A percentile compares a stretch with the other conserved stretches of the same genome.
Conservation (phyloP, 2,329 filamentous ascomycete genomes). For the Apiospora marii region DNA sequence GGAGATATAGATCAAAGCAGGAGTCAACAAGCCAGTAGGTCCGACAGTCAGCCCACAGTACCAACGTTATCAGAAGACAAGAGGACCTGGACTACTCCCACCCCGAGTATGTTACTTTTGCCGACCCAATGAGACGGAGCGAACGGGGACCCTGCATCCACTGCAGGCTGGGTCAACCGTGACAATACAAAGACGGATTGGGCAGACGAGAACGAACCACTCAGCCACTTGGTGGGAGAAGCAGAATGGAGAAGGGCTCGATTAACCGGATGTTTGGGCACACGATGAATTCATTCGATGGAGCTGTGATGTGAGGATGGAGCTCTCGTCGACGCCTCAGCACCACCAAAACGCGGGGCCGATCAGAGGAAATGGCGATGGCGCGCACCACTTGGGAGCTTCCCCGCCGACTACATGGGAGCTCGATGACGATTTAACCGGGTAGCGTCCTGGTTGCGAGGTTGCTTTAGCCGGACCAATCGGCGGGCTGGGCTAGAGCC, state of each 20-base stretch:
- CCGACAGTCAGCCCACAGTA: slow-evolving; percentile 9
- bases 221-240: not conserved
- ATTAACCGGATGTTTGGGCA: slow-evolving; percentile 10
- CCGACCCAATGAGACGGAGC: slow-evolving; percentile 12
- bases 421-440: slow-evolving; percentile 1
- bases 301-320: slow-evolving; percentile 1
- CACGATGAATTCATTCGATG: slow-evolving; percentile 3
- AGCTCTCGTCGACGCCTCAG: not conserved
- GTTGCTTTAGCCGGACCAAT: not conserved
- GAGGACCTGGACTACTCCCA: slow-evolving; percentile 1
- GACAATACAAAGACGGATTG: not conserved
- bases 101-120: not conserved
- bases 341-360: slow-evolving; percentile 9
- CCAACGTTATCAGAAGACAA: slow-evolving; percentile 14
- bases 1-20: not conserved
- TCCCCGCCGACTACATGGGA: slow-evolving; percentile 6
- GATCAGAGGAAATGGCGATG: not conserved
- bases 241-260: not conserved
- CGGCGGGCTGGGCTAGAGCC: not conserved
- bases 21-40: not conserved
- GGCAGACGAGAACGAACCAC: not conserved
- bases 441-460: not conserved
- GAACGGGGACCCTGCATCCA: not conserved
- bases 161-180: not conserved
- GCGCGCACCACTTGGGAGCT: not conserved